These are phyloP conservation scores for Paxillus involutus DNA, from an alignment of 768 basidiomycete genomes.

Conservation along the genomic window DNA sequence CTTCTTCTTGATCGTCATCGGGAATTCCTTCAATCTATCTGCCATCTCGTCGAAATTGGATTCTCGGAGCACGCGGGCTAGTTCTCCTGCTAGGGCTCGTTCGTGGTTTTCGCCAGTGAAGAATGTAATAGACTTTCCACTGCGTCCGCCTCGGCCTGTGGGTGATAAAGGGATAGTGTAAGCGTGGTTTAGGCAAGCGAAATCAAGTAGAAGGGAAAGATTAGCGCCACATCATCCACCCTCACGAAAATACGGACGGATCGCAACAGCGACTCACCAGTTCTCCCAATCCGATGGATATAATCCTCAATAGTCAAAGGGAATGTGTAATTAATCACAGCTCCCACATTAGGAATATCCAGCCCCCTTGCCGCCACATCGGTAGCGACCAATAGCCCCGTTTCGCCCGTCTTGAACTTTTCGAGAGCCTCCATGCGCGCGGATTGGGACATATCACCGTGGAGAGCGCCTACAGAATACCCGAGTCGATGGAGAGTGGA, in stretches of 20 bases:
- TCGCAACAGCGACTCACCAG: slow-evolving; percentile 47
- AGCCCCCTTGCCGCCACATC: slow-evolving; percentile 97
- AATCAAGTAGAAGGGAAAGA: background rate
- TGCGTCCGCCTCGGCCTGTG: slow-evolving; percentile 83
- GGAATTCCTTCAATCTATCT: slow-evolving; percentile 71
- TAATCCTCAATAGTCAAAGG: slow-evolving; percentile 95
- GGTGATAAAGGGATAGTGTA: background rate
- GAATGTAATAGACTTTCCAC: slow-evolving; percentile 92
- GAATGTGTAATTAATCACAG: slow-evolving; percentile 97
- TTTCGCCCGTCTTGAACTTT: slow-evolving; percentile 80
- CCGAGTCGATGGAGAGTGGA: slow-evolving; percentile 70
- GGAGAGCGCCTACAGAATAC: slow-evolving; percentile 79
- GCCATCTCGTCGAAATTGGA: slow-evolving; percentile 77
- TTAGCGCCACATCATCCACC: background rate
- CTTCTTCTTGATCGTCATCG: slow-evolving; percentile 97
- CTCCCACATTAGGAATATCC: slow-evolving; percentile 94
- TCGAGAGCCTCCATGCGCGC: slow-evolving; percentile 85
- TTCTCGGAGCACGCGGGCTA: slow-evolving; percentile 88
- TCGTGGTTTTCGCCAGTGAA: slow-evolving; percentile 94
- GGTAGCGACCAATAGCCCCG: slow-evolving; percentile 87
- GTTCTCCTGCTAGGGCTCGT: slow-evolving; percentile 84
- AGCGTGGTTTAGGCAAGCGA: background rate
- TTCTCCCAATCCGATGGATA: slow-evolving; percentile 87
- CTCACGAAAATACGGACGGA: background rate
- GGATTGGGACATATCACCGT: slow-evolving; percentile 88